phyloP scores from a whole-genome alignment of 1,284 basidiomycete genomes.

The Vanrija humicola region DNA sequence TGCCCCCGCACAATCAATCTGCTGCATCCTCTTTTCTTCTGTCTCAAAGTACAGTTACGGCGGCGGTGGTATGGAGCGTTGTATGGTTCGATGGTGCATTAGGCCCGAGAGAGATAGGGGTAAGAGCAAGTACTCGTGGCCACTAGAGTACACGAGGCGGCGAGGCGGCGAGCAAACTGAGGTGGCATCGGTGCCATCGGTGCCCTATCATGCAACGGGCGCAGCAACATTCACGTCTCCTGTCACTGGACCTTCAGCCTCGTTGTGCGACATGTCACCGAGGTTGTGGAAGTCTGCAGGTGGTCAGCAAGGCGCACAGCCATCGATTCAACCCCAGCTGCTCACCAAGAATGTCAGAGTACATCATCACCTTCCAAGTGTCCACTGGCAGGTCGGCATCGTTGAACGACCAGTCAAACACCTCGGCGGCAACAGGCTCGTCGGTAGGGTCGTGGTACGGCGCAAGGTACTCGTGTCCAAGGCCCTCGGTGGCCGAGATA shows the following conservation, averaged over 20 bases:
- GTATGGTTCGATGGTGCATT: background rate
- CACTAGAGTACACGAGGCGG: background rate
- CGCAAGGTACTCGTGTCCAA: constrained; percentile 89
- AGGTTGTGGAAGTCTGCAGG: constrained; percentile 54
- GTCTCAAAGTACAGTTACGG: background rate
- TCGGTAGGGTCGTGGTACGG: constrained; percentile 99
- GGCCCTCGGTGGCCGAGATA: constrained; percentile 88
- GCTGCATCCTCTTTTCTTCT: background rate
- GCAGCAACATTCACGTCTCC: constrained; percentile 35
- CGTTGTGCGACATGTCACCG: constrained; percentile 46
- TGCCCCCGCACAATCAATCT: background rate
- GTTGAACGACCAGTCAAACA: constrained; percentile 99
- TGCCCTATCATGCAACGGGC: constrained; percentile 19
- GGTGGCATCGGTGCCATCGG: background rate
- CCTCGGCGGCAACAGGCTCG: constrained; percentile 88
- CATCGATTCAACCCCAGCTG: constrained; percentile 6
- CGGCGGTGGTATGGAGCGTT: background rate
- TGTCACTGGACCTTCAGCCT: constrained; percentile 47
- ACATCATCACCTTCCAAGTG: constrained; percentile 99
- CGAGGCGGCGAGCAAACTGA: background rate
- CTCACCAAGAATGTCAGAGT: constrained; percentile 87
- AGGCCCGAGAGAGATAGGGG: background rate
- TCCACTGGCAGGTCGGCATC: constrained; percentile 99
- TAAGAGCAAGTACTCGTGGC: too few species aligned
- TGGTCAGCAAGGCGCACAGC: background rate